Conservation (phyloP, 805 yeast species). For the Sugiyamaella qingdaonensis region DNA sequence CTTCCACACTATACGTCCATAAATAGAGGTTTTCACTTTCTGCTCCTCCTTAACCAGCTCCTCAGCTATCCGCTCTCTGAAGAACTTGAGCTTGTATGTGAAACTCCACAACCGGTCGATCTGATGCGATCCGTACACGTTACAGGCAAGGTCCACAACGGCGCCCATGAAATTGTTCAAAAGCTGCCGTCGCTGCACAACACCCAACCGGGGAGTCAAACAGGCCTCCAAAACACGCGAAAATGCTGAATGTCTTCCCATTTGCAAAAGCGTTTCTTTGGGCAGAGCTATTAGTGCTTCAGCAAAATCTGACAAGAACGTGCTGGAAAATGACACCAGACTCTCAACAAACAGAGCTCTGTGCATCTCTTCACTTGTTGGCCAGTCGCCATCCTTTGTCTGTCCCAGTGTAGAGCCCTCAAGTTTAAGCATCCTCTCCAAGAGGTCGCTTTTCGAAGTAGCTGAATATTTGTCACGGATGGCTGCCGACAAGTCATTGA, state of each 20-base stretch:
- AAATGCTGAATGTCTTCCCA: slow-evolving; percentile 87
- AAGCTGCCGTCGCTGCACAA: slow-evolving; percentile 59
- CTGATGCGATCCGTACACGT: slow-evolving; percentile 88
- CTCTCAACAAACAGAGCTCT: slow-evolving; percentile 70
- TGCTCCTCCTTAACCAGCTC: slow-evolving; percentile 55
- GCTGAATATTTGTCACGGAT: slow-evolving; percentile 25
- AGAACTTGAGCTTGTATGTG: slow-evolving; percentile 70
- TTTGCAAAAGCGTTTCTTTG: slow-evolving; percentile 56
- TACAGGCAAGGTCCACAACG: slow-evolving; percentile 61
- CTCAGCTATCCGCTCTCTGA: slow-evolving; percentile 79
- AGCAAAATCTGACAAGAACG: slow-evolving; percentile 49
- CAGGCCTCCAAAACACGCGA: slow-evolving; percentile 80
- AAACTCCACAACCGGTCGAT: slow-evolving; percentile 82
- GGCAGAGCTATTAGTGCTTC: slow-evolving; percentile 59
- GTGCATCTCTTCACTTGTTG: slow-evolving; percentile 84
- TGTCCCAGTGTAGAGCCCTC: slow-evolving; percentile 73
- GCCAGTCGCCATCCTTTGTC: slow-evolving; percentile 77
- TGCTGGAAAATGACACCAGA: slow-evolving; percentile 62
- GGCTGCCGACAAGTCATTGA: slow-evolving; percentile 15
- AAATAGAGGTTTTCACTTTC: slow-evolving; percentile 74
- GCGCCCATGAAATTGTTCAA: slow-evolving; percentile 58
- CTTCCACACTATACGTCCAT: slow-evolving; percentile 91
- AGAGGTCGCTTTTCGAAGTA: slow-evolving; percentile 38
- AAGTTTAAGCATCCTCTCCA: slow-evolving; percentile 64
- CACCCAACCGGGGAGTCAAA: slow-evolving; percentile 44